Percentiles rank a stretch among this genome's conserved stretches.
These are phyloP conservation scores for Leptosphaerulina australis DNA, from an alignment of 2,329 filamentous ascomycete genomes.

Conservation along the genomic window DNA sequence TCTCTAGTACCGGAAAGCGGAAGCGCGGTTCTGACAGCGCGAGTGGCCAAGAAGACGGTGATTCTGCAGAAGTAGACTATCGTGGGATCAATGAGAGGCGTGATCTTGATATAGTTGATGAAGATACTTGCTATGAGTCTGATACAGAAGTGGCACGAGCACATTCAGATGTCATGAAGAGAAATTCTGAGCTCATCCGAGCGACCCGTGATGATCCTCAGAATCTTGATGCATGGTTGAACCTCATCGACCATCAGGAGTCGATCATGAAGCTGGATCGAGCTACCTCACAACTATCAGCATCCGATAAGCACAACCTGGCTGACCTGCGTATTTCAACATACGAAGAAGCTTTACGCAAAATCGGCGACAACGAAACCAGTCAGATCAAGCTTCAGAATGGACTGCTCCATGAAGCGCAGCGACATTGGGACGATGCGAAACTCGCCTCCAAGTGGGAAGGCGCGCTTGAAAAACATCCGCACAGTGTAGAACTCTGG, in stretches of 20 bases:
- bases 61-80: slow-evolving; percentile 38
- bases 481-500: slow-evolving; percentile 71
- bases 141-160: slow-evolving; percentile 23
- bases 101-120: slow-evolving; percentile 24
- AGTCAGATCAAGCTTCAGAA: slow-evolving; percentile 67
- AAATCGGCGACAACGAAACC: slow-evolving; percentile 53
- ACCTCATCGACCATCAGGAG: slow-evolving; percentile 80
- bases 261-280: slow-evolving; percentile 62
- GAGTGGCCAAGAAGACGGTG: slow-evolving; percentile 19
- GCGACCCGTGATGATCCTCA: slow-evolving; percentile 68
- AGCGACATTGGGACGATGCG: slow-evolving; percentile 72
- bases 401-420: slow-evolving; percentile 74
- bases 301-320: slow-evolving; percentile 69
- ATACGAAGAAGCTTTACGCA: slow-evolving; percentile 75
- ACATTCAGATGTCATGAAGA: slow-evolving; percentile 52
- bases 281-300: slow-evolving; percentile 54
- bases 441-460: slow-evolving; percentile 70
- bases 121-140: slow-evolving; percentile 48
- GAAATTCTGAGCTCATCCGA: slow-evolving; percentile 66
- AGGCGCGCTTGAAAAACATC: slow-evolving; percentile 61
- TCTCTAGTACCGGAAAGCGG: slow-evolving; percentile 30
- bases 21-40: slow-evolving; percentile 26
- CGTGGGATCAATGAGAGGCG: slow-evolving; percentile 44
- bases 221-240: slow-evolving; percentile 75
- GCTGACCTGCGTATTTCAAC: slow-evolving; percentile 81